phyloP scores from a whole-genome alignment of 2,329 filamentous ascomycete genomes.

The Colletotrichum tamarilloi region DNA sequence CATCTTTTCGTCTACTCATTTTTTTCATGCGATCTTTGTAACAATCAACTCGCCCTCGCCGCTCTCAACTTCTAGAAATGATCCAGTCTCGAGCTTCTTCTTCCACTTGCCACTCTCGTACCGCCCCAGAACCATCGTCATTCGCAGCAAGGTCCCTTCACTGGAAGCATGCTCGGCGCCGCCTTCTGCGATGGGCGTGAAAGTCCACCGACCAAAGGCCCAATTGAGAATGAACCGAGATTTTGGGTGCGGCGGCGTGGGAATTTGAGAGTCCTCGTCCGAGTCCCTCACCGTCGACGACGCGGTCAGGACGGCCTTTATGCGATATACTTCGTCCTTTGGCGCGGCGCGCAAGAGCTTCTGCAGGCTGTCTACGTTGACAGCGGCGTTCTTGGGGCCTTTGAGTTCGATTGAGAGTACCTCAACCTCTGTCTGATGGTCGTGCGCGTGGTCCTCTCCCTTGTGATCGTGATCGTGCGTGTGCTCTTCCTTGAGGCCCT shows the following conservation, averaged over 20 bases:
- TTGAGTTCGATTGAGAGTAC: constrained; percentile 84
- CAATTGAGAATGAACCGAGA: constrained; percentile 91
- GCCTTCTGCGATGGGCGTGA: constrained; percentile 67
- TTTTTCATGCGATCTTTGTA: constrained; percentile 57
- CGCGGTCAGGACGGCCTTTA: constrained; percentile 77
- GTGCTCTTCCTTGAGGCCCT: constrained; percentile 57
- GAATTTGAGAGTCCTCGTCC: constrained; percentile 55
- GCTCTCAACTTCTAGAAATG: constrained; percentile 62
- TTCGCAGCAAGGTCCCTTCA: constrained; percentile 67
- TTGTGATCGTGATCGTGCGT: constrained; percentile 51
- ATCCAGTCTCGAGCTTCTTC: constrained; percentile 73
- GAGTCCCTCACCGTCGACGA: constrained; percentile 60
- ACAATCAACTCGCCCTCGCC: constrained; percentile 62
- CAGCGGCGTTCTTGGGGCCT: constrained; percentile 49
- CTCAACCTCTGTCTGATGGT: constrained; percentile 89
- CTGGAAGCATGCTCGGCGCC: constrained; percentile 65
- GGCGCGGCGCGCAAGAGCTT: constrained; percentile 77
- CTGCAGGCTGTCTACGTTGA: constrained; percentile 72
- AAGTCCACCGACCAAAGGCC: constrained; percentile 97
- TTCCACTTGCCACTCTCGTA: constrained; percentile 83
- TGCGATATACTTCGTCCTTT: constrained; percentile 95
- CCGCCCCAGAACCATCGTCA: constrained; percentile 80
- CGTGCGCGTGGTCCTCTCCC: constrained; percentile 50
- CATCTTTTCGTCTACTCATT: constrained; percentile 2
- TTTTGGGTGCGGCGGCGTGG: constrained; percentile 42